These are phyloP conservation scores for Castanopsis chinensis DNA, from an alignment of 306 rosid genomes.

Conservation along the genomic window DNA sequence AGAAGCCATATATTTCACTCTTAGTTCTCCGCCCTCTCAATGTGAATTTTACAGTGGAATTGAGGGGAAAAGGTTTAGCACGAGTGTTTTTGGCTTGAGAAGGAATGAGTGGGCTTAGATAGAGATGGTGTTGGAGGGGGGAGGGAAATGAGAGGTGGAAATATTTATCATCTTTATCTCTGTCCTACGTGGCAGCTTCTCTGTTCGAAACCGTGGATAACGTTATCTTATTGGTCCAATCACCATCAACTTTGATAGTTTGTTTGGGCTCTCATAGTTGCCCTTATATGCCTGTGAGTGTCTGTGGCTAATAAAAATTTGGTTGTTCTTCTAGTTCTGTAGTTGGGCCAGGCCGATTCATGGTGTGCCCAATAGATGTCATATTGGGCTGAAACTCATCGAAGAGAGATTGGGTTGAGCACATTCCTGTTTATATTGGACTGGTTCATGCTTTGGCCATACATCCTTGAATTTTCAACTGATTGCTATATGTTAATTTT, in stretches of 20 bases:
- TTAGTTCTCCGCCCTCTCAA: background rate
- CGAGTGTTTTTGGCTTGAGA: slow-evolving; percentile 11
- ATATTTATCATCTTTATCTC: slow-evolving; percentile 37
- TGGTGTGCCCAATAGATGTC: too few species aligned
- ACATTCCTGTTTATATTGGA: background rate
- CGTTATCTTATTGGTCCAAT: slow-evolving; percentile 63
- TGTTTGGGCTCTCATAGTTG: background rate
- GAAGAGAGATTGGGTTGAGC: background rate
- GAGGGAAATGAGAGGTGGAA: slow-evolving; percentile 47
- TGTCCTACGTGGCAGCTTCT: slow-evolving; percentile 73
- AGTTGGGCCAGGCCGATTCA: too few species aligned
- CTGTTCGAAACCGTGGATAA: slow-evolving; percentile 50
- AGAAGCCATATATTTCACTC: slow-evolving; percentile 52
- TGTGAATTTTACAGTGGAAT: background rate
- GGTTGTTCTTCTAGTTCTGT: too few species aligned
- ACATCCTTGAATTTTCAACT: background rate
- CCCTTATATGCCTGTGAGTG: background rate
- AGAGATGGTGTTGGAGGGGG: slow-evolving; percentile 21
- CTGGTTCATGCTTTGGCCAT: background rate
- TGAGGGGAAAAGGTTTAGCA: slow-evolving; percentile 5
- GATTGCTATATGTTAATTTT: too few species aligned
- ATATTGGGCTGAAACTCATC: too few species aligned
- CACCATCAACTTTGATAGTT: slow-evolving; percentile 4
- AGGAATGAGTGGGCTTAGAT: slow-evolving; percentile 15
- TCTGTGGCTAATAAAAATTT: too few species aligned